phyloP scores from a whole-genome alignment of 2,329 filamentous ascomycete species.

The Penicillium oxalicum region DNA sequence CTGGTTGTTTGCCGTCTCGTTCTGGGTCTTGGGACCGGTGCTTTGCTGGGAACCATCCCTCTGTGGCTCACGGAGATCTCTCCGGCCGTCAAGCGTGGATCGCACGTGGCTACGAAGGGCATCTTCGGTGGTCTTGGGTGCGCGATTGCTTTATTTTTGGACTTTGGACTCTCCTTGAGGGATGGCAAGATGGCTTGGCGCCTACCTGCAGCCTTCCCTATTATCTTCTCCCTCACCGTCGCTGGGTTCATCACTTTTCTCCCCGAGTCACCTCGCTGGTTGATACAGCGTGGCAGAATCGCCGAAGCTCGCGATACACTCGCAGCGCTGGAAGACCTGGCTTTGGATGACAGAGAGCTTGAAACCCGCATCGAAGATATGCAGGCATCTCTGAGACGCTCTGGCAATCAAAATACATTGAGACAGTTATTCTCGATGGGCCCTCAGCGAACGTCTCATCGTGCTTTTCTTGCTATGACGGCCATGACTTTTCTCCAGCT shows the following conservation, averaged over 20 bases:
- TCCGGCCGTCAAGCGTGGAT: slow-evolving; percentile 15
- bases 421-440: slow-evolving; percentile 15
- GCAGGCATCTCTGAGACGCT: slow-evolving; percentile 12
- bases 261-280: slow-evolving; percentile 20
- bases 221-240: slow-evolving; percentile 12
- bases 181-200: slow-evolving; percentile 14
- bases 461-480: slow-evolving; percentile 12
- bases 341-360: slow-evolving; percentile 4
- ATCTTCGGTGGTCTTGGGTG: slow-evolving; percentile 18
- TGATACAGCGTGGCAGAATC: slow-evolving; percentile 13
- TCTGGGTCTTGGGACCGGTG: slow-evolving; percentile 14
- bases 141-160: slow-evolving; percentile 16
- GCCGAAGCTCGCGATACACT: slow-evolving; percentile 14
- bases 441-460: slow-evolving; percentile 16
- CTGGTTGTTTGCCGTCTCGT: slow-evolving; percentile 12
- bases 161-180: slow-evolving; percentile 19
- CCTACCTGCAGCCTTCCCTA: slow-evolving; percentile 15
- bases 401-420: slow-evolving; percentile 7
- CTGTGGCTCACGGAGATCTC: slow-evolving; percentile 21
- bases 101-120: slow-evolving; percentile 19
- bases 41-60: slow-evolving; percentile 15
- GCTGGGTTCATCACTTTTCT: slow-evolving; percentile 10
- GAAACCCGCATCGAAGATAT: slow-evolving; percentile 14
- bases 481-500: slow-evolving; percentile 15
- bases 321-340: slow-evolving; percentile 11